Conservation (phyloP, 441 rosid species). For the Metrosideros polymorpha region DNA sequence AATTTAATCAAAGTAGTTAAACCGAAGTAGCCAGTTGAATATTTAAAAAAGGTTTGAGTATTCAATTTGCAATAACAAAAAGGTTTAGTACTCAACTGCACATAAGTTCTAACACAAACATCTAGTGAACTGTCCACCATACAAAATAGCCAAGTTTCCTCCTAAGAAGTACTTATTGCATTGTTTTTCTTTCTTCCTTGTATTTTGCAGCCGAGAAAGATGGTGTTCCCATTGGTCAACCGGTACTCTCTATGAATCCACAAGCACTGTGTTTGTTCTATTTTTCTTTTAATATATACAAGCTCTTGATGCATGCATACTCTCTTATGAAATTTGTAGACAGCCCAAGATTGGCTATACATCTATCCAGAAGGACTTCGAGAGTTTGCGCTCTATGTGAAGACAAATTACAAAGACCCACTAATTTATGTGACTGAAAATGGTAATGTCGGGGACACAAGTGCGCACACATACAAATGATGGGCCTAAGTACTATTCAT, state of each 20-base stretch:
- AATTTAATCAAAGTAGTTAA: not conserved
- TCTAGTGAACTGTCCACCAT: not conserved
- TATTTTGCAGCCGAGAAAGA: slow-evolving; percentile 17
- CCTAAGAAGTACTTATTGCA: not conserved
- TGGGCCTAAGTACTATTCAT: not conserved
- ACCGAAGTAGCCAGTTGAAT: not conserved
- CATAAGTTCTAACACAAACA: not conserved
- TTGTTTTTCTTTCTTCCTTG: not conserved
- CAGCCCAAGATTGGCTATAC: slow-evolving; percentile 18
- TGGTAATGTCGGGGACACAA: slow-evolving; percentile 11
- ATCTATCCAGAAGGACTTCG: slow-evolving; percentile 21
- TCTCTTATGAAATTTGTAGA: slow-evolving; percentile 11
- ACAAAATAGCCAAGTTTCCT: not conserved
- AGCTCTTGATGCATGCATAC: not conserved
- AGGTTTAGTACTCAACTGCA: not conserved
- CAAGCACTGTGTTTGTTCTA: not conserved
- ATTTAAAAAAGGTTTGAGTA: not conserved
- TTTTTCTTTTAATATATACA: not conserved
- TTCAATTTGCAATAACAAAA: not conserved
- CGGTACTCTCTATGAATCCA: slow-evolving; percentile 6
- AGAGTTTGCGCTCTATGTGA: slow-evolving; percentile 20
- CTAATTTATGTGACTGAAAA: slow-evolving; percentile 33
- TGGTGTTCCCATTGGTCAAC: slow-evolving; percentile 26
- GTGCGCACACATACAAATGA: not conserved
- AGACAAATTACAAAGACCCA: slow-evolving; percentile 18